Percentiles rank a stretch among this genome's conserved stretches.
These are phyloP conservation scores for Platanthera guangdongensis DNA, from an alignment of 106 monocot species.

Conservation along the genomic window DNA sequence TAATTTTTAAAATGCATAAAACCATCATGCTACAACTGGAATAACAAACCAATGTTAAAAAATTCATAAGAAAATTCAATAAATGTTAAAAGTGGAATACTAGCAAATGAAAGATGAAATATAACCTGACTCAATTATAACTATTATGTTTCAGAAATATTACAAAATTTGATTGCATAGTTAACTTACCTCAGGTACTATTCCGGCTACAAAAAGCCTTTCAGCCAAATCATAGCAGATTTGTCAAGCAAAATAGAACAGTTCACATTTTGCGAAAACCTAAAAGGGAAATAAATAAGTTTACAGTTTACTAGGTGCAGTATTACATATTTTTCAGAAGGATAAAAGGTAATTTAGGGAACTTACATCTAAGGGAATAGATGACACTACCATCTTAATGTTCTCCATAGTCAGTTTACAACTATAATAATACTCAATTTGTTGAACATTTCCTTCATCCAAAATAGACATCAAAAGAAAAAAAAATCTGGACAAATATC, in stretches of 20 bases:
- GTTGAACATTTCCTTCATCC: slow-evolving; percentile 13
- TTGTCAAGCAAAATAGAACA: slow-evolving; percentile 44
- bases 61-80: background rate
- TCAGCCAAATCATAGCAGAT: slow-evolving; percentile 76
- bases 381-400: slow-evolving; percentile 36
- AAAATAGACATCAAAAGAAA: slow-evolving; percentile 33
- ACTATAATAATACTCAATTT: slow-evolving; percentile 14
- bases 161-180: background rate
- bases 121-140: background rate
- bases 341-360: background rate
- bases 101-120: background rate
- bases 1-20: background rate
- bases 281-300: slow-evolving; percentile 14
- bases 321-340: background rate
- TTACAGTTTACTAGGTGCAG: background rate
- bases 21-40: background rate
- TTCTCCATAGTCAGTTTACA: slow-evolving; percentile 26
- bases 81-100: background rate
- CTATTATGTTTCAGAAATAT: background rate
- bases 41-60: background rate
- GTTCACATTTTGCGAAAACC: slow-evolving; percentile 32
- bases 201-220: slow-evolving; percentile 45
- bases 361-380: slow-evolving; percentile 52
- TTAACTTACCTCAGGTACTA: slow-evolving; percentile 41
- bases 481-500: slow-evolving; percentile 58